Conservation (phyloP, 306 rosid species). For the Acmispon strigosus region DNA sequence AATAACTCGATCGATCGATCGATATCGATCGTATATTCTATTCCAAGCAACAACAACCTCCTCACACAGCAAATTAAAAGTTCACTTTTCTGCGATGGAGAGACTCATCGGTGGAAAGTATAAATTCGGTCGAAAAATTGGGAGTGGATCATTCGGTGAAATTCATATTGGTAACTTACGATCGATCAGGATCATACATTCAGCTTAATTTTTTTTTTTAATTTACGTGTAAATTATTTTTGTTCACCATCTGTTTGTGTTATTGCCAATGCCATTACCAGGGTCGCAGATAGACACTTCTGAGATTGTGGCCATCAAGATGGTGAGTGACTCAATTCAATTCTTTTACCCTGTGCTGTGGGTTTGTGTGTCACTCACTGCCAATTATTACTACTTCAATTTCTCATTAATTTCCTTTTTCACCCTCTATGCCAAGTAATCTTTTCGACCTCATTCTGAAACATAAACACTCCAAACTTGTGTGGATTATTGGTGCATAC, state of each 20-base stretch:
- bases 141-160: constrained; percentile 73
- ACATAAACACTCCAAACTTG: too few relatives aligned
- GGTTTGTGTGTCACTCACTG: too few relatives aligned
- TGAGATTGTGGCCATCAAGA: constrained; percentile 62
- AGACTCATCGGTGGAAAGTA: constrained; percentile 47
- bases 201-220: background rate
- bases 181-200: background rate
- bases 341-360: background rate
- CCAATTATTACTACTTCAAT: too few relatives aligned
- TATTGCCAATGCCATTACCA: constrained; percentile 8
- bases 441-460: too few relatives aligned
- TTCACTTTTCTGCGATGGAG: constrained; percentile 40
- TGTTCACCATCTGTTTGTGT: background rate
- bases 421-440: too few relatives aligned
- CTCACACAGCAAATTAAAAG: too few relatives aligned
- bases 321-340: constrained; percentile 65
- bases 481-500: too few relatives aligned
- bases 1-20: too few relatives aligned
- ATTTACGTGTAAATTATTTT: background rate
- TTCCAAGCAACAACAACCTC: too few relatives aligned
- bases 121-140: constrained; percentile 58
- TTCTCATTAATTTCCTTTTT: too few relatives aligned
- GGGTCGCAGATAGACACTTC: constrained; percentile 44
- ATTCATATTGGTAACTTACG: constrained; percentile 55
- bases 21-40: too few relatives aligned